Base-by-base conservation (phyloP, 441 rosid species). In the Flueggea neowawraea region DNA sequence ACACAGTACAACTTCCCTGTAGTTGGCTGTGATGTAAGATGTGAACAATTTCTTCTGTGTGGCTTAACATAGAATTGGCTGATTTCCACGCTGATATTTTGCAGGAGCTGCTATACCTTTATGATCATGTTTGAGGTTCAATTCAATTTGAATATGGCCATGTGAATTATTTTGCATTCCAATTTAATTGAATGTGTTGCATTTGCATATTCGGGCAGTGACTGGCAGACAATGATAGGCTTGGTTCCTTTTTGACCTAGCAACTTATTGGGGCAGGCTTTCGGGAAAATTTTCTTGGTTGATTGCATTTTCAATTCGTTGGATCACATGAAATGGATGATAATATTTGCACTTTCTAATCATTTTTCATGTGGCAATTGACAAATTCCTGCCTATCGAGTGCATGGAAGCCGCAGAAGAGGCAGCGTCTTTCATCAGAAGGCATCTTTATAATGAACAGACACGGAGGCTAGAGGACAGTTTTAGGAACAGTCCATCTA, bases 401-500 rank as follows among this genome's bases (percentile, higher is more conserved):
- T 94, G 89, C 69, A 56, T 94, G 67, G 87, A 81, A 68, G 87
- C 82, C 57, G 99, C 96, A 51, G 90, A 89, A 77, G 89, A 82
- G 70, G 96, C 96, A n/a, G 94, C 95, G 31, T 63, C 69, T 67
- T 94, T 94, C 57, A 83, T 94, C 54, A 86, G 79, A 78, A 71
- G 28, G 65, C 76, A 81, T 77, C 94, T 94, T 11, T 94, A 87
- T 61, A 75, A 84, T 66, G 80, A 81, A 59, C 77, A 86, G 22
- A 73, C 88, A 12, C 79, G n/a, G 55, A 84, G 87, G 77, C 76
- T 89, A 61, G 90, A 84, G 47, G 97, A 84, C 65, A 84, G 96
- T 75, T 90, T 80, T 68, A 82, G 99, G 65, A 77, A 85, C 58
- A 97, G 96, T 57, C 97, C 98, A 47, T 85, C 97, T 1, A 89